Base-by-base conservation (phyloP, 176 grass and related monocot species). In the Oryza officinalis region DNA sequence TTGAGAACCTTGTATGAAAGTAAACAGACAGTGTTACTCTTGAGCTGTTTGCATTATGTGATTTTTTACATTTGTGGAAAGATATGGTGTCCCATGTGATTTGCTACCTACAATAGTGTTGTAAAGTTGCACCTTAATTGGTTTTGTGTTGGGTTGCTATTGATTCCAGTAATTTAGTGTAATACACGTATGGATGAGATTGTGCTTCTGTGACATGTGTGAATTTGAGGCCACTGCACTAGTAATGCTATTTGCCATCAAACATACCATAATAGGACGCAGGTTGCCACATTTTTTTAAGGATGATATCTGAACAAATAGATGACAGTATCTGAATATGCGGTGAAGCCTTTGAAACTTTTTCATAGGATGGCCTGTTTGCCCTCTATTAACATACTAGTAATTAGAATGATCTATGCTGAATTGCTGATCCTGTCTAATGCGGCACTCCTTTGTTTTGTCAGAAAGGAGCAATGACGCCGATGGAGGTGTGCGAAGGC, bases 391-490 rank as follows among this genome's bases (percentile, higher is more conserved):
- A 80, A 54, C 3, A 33, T 65, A 32, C 2, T 45, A 67, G 40
- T 10, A 18, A 2, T 3, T 23, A 47, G 15, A 44, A 33, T 22
- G 26, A 32, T 83, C 33, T 23, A 78, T 28, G 72, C 57, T 46
- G 43, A 13, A 40, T 60, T 28, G 72, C 59, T 60, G 43, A 18
- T 78, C 7, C 44, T 37, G 12, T 17, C 45, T 86, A 72, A 86
- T 10, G 50, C 14, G 61, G 10, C 10, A 79, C 61, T 63, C 18
- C 35, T 86, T 86, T 83, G 17, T 35, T 78, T 49, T 46, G 52
- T 47, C 65, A 92, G 93, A 94, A 86, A 88, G 90, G 90, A 41
- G 93, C 93, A 83, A 94, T 94, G 93, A 88, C 90, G 60, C 82
- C 90, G 13, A 78, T 86, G 85, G 93, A 94, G 85, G 93, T 92